Percentiles rank a stretch among this genome's conserved stretches.
phyloP scores from a whole-genome alignment of 306 rosid genomes.

The Cucurbita maxima region DNA sequence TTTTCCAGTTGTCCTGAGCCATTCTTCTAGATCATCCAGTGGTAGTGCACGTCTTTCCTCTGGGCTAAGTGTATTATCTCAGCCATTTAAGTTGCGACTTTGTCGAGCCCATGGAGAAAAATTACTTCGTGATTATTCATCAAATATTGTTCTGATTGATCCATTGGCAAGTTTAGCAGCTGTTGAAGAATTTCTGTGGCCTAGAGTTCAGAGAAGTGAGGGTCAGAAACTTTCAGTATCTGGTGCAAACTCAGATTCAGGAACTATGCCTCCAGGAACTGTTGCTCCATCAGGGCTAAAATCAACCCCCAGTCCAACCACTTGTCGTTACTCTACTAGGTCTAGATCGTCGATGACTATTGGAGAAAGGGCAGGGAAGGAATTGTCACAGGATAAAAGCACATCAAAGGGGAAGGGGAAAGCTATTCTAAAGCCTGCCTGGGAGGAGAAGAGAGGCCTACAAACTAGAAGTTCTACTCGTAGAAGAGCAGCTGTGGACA shows the following conservation, averaged over 20 bases:
- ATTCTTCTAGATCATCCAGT: conserved; percentile 76
- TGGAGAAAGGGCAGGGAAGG: conserved; percentile 52
- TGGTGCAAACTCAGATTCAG: conserved; percentile 73
- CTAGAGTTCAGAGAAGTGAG: conserved; percentile 79
- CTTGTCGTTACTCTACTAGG: conserved; percentile 77
- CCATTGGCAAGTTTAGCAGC: conserved; percentile 96
- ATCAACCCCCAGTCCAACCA: conserved; percentile 43
- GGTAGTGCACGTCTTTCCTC: conserved; percentile 93
- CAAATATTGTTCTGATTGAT: conserved; percentile 83
- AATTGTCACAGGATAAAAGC: conserved; percentile 58
- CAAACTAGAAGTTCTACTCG: conserved; percentile 93
- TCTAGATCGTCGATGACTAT: conserved; percentile 72
- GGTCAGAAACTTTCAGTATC: conserved; percentile 55
- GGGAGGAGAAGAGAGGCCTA: conserved; percentile 73
- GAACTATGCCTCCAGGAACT: conserved; percentile 53
- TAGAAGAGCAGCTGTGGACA: conserved; percentile 68
- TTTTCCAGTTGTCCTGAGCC: conserved; percentile 93
- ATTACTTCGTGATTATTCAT: conserved; percentile 78
- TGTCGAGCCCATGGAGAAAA: conserved; percentile 93
- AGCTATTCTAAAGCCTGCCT: conserved; percentile 79
- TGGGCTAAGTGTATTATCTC: conserved; percentile 82
- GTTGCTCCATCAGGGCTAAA: conserved; percentile 58
- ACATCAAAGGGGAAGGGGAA: conserved; percentile 86
- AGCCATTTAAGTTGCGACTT: conserved; percentile 88
- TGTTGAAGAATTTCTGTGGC: conserved; percentile 95